Conservation (phyloP, 2,329 filamentous ascomycete species). For the Monilinia fructigena region DNA sequence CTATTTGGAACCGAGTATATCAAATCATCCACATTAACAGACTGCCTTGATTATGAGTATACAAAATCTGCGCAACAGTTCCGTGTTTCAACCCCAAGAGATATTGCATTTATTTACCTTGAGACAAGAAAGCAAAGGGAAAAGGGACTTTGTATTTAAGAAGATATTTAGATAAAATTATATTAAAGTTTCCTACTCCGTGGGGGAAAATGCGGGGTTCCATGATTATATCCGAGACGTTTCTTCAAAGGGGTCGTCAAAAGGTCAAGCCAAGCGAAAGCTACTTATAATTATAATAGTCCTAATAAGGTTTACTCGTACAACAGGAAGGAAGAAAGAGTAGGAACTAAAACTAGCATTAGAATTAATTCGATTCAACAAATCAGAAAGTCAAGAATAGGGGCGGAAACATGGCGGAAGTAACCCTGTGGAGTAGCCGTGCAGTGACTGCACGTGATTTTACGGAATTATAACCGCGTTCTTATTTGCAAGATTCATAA, state of each 20-base stretch:
- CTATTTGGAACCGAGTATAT: neutral
- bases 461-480: constrained; percentile 6
- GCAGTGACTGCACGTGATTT: neutral
- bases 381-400: neutral
- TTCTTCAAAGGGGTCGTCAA: too few relatives aligned
- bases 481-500: neutral
- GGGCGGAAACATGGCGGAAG: neutral
- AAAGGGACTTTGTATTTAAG: neutral
- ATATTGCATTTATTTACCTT: too few relatives aligned
- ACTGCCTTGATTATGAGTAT: neutral
- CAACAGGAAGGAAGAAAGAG: too few relatives aligned
- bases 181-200: neutral
- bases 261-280: too few relatives aligned
- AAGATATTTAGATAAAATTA: neutral
- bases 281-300: too few relatives aligned
- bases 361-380: too few relatives aligned
- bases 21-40: too few relatives aligned
- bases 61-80: neutral
- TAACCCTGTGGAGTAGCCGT: neutral
- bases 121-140: too few relatives aligned
- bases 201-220: neutral
- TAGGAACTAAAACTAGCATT: too few relatives aligned
- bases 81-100: neutral
- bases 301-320: too few relatives aligned
- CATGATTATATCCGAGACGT: neutral